These are phyloP conservation scores for Aspergillus sclerotialis DNA, from an alignment of 2,329 filamentous ascomycete species.

Conservation along the genomic window DNA sequence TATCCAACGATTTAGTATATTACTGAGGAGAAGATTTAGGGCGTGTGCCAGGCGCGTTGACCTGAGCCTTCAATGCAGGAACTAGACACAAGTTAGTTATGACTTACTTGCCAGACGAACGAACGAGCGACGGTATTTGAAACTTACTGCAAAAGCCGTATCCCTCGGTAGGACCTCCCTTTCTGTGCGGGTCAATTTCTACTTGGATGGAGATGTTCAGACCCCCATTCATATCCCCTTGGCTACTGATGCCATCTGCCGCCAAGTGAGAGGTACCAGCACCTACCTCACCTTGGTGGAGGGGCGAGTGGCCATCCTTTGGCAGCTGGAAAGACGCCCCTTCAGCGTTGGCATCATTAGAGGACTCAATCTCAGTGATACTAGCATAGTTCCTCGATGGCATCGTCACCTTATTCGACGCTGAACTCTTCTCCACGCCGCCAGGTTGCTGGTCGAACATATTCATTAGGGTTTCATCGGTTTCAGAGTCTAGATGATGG, in stretches of 20 bases:
- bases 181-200: conserved; percentile 40
- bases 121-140: not conserved
- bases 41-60: conserved; percentile 1
- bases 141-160: conserved; percentile 44
- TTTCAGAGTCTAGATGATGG: conserved; percentile 56
- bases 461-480: conserved; percentile 58
- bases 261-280: conserved; percentile 75
- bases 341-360: conserved; percentile 15
- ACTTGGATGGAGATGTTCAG: conserved; percentile 41
- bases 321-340: conserved; percentile 22
- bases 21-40: conserved; percentile 4
- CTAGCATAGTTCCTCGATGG: conserved; percentile 59
- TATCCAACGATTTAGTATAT: no score
- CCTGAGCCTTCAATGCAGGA: conserved; percentile 8
- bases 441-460: conserved; percentile 58
- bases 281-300: conserved; percentile 69
- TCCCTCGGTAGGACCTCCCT: conserved; percentile 36
- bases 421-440: conserved; percentile 55
- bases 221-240: conserved; percentile 33
- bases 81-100: conserved; percentile 7
- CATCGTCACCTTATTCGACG: conserved; percentile 80
- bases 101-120: no score
- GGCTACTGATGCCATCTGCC: conserved; percentile 43
- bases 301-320: conserved; percentile 61
- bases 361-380: conserved; percentile 46